A percentile compares a stretch with the other conserved stretches of the same genome.
These are phyloP conservation scores for Chlorella sp. DNA, from an alignment of 139 green algal species.

Conservation along the genomic window DNA sequence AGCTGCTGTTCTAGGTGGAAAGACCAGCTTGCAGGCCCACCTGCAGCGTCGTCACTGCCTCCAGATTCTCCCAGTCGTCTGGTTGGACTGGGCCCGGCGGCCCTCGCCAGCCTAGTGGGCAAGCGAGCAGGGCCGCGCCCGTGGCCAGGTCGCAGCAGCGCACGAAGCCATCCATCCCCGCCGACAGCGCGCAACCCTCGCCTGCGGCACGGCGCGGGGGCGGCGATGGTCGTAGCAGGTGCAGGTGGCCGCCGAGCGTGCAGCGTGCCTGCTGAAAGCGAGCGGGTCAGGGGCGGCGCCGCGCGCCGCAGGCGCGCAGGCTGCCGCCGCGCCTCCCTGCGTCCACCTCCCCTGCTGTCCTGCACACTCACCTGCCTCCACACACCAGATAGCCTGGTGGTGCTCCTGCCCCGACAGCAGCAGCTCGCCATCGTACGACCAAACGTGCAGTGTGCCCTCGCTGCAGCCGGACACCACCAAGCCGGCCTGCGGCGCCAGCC, in stretches of 20 bases:
- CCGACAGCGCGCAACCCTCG: too few species aligned
- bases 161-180: too few species aligned
- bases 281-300: too few species aligned
- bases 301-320: neutral
- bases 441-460: conserved; percentile 5
- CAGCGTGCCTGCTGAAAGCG: too few species aligned
- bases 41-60: too few species aligned
- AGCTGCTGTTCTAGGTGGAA: too few species aligned
- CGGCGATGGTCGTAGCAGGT: neutral
- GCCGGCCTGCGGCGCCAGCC: neutral
- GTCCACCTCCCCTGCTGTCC: neutral
- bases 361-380: neutral
- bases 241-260: neutral
- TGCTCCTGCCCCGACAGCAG: neutral
- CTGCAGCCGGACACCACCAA: conserved; percentile 9
- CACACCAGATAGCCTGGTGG: neutral
- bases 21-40: too few species aligned
- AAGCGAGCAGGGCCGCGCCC: too few species aligned
- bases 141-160: too few species aligned
- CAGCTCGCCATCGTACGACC: neutral
- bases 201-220: neutral
- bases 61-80: too few species aligned
- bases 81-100: too few species aligned
- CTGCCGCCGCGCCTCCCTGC: neutral
- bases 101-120: too few species aligned